These are phyloP conservation scores for Teratosphaeria nubilosa DNA, from an alignment of 2,329 filamentous ascomycete species.

Conservation along the genomic window DNA sequence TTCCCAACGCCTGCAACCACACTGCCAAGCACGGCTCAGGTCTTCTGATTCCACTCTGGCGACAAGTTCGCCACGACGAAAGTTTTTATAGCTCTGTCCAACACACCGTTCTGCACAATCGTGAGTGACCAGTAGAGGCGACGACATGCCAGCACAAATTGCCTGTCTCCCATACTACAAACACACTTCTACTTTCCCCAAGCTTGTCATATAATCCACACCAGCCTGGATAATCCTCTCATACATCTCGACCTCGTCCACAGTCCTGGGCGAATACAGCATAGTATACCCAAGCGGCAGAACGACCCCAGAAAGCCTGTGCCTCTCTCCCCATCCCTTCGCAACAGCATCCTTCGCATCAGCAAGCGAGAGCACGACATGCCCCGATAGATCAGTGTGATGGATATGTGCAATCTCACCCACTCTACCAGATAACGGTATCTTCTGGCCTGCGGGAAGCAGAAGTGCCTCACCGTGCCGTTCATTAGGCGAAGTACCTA, in stretches of 20 bases:
- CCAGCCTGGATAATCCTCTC: not conserved
- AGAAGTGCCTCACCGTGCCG: not conserved
- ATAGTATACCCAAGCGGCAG: conserved; percentile 1
- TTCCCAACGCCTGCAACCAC: no score
- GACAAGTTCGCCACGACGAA: no score
- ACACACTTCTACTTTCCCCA: not conserved
- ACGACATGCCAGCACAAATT: no score
- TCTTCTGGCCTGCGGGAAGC: not conserved
- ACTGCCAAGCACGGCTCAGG: no score
- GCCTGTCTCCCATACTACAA: no score
- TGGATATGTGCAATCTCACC: conserved; percentile 2
- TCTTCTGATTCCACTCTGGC: no score
- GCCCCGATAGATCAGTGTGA: conserved; percentile 1
- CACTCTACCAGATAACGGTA: not conserved
- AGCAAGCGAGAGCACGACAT: conserved; percentile 1
- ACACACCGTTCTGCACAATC: no score
- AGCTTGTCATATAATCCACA: not conserved
- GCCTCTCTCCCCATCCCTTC: conserved; percentile 4
- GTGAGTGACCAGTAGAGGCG: no score
- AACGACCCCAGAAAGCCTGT: not conserved
- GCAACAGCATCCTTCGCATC: not conserved
- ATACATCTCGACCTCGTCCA: conserved; percentile 1
- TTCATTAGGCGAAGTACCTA: not conserved
- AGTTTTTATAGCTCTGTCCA: no score
- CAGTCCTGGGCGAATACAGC: conserved; percentile 1